These are phyloP conservation scores for Phytophthora pini DNA, from an alignment of 352 stramenopile species.

Conservation along the genomic window DNA sequence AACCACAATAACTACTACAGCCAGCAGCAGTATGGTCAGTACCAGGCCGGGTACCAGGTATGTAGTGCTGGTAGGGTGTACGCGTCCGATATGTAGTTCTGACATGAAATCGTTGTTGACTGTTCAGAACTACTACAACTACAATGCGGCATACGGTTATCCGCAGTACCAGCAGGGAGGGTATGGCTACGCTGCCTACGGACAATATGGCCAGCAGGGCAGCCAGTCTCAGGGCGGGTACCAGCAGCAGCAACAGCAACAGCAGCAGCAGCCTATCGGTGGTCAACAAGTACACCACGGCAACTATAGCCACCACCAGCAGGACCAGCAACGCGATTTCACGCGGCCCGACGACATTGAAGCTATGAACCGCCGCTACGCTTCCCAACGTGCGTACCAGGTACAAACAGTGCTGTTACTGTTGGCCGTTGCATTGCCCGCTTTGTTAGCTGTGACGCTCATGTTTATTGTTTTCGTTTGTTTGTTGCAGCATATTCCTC, in stretches of 20 bases:
- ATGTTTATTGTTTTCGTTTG: constrained; percentile 4
- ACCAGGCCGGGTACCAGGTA: constrained; percentile 55
- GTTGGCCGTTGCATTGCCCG: constrained; percentile 11
- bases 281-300: constrained; percentile 49
- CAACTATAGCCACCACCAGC: constrained; percentile 40
- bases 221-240: constrained; percentile 46
- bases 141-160: constrained; percentile 60
- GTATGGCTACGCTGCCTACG: constrained; percentile 66
- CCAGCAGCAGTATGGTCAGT: constrained; percentile 65
- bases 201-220: constrained; percentile 53
- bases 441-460: not conserved
- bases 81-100: not conserved
- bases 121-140: constrained; percentile 66
- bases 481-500: constrained; percentile 65
- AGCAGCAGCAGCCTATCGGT: constrained; percentile 30
- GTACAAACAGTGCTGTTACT: constrained; percentile 45
- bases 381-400: constrained; percentile 81
- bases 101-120: constrained; percentile 17
- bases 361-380: constrained; percentile 81
- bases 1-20: constrained; percentile 53
- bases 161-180: constrained; percentile 39
- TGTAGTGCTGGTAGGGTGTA: constrained; percentile 1
- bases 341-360: constrained; percentile 77
- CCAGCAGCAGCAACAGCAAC: constrained; percentile 41
- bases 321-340: constrained; percentile 71